Conservation (phyloP, 148 eudicot genomes). For the Limonium bicolor region DNA sequence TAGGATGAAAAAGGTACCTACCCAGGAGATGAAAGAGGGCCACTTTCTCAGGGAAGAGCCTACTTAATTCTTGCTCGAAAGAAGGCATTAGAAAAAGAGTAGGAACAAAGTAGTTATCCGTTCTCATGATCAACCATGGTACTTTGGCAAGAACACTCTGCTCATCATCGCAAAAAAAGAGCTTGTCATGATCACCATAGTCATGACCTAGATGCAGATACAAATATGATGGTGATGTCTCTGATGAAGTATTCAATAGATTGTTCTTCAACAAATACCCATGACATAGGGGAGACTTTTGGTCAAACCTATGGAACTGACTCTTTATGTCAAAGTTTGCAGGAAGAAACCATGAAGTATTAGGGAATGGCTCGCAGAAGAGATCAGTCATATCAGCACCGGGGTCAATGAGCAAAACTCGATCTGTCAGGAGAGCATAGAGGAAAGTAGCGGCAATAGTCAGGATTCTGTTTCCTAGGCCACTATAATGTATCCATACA, state of each 20-base stretch:
- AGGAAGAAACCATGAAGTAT: constrained; percentile 75
- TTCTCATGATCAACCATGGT: constrained; percentile 75
- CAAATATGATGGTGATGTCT: constrained; percentile 25
- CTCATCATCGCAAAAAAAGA: constrained; percentile 82
- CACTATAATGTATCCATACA: constrained; percentile 90
- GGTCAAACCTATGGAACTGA: constrained; percentile 27
- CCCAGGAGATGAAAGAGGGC: constrained; percentile 78
- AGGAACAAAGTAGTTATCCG: constrained; percentile 79
- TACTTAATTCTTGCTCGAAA: constrained; percentile 50
- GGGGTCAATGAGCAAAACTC: constrained; percentile 76
- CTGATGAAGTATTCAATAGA: constrained; percentile 16
- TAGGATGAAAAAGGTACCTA: constrained; percentile 83
- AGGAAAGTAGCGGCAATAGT: constrained; percentile 76
- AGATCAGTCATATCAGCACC: constrained; percentile 67
- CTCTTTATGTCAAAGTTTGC: constrained; percentile 56
- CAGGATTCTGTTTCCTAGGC: constrained; percentile 78
- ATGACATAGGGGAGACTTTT: constrained; percentile 38
- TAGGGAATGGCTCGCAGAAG: constrained; percentile 92
- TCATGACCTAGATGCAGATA: constrained; percentile 83
- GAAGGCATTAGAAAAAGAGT: constrained; percentile 74
- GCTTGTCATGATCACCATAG: constrained; percentile 73
- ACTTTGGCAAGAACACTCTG: constrained; percentile 39
- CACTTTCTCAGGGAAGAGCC: constrained; percentile 67
- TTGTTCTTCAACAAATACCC: constrained; percentile 52
- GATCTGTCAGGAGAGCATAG: constrained; percentile 70